These are phyloP conservation scores for Xylaria sp. DNA, from an alignment of 2,329 filamentous ascomycete genomes.

Conservation along the genomic window DNA sequence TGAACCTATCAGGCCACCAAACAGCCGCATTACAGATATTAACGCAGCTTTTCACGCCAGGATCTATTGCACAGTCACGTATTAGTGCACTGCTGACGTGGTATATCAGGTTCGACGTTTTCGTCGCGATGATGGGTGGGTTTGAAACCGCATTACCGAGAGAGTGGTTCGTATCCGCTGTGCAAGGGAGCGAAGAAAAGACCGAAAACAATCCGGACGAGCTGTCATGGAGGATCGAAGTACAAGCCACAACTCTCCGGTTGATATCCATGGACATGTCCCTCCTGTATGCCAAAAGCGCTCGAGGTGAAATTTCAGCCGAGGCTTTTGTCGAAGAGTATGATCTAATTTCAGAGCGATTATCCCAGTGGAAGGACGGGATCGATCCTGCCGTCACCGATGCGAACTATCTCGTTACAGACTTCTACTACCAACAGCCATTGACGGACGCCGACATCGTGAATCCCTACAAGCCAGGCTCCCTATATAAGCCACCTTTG, in stretches of 20 bases:
- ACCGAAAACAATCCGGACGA: constrained; percentile 69
- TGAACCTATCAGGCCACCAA: constrained; percentile 92
- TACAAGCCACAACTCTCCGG: constrained; percentile 72
- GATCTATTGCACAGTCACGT: constrained; percentile 77
- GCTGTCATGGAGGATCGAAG: constrained; percentile 73
- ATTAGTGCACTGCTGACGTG: constrained; percentile 82
- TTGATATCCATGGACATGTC: constrained; percentile 84
- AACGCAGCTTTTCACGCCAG: constrained; percentile 79
- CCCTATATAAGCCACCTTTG: constrained; percentile 76
- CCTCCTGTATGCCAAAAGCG: constrained; percentile 76
- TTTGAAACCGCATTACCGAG: constrained; percentile 77
- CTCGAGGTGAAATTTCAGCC: constrained; percentile 70
- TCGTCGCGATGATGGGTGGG: constrained; percentile 84
- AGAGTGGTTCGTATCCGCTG: constrained; percentile 79
- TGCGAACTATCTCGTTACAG: constrained; percentile 69
- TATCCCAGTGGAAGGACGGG: constrained; percentile 63
- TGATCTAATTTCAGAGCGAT: constrained; percentile 59
- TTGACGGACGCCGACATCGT: constrained; percentile 74
- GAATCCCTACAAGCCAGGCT: constrained; percentile 75
- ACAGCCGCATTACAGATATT: constrained; percentile 88
- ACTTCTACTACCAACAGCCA: constrained; percentile 67
- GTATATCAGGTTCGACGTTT: constrained; percentile 90
- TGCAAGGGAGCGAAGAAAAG: constrained; percentile 72
- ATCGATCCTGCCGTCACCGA: constrained; percentile 73
- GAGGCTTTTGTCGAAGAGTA: constrained; percentile 75